These are phyloP conservation scores for Mallotus repandus DNA, from an alignment of 441 rosid genomes.

Conservation along the genomic window DNA sequence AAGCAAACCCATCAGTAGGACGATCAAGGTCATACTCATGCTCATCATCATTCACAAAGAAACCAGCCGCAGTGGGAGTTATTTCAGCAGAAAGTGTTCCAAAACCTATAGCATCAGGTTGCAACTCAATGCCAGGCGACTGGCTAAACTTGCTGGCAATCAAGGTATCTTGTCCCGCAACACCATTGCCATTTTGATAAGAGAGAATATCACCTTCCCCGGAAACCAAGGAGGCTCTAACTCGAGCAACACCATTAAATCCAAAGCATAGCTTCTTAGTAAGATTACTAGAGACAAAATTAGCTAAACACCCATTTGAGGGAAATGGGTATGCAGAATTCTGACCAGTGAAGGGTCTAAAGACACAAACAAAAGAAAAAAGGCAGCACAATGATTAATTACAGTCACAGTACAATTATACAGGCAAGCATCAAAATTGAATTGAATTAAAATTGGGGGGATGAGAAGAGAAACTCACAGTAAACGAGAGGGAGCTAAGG, in stretches of 20 bases:
- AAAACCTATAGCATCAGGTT: slow-evolving; percentile 46
- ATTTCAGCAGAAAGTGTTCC: slow-evolving; percentile 59
- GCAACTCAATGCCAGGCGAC: slow-evolving; percentile 38
- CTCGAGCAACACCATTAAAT: slow-evolving; percentile 32
- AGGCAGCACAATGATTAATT: not conserved
- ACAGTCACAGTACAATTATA: too few relatives aligned
- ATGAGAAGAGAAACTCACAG: slow-evolving; percentile 28
- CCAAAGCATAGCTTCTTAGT: slow-evolving; percentile 28
- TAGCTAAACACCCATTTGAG: slow-evolving; percentile 19
- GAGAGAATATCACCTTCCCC: slow-evolving; percentile 55
- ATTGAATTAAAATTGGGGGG: not conserved
- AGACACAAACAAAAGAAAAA: not conserved
- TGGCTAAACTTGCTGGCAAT: slow-evolving; percentile 14
- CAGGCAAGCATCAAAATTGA: too few relatives aligned
- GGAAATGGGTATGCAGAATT: slow-evolving; percentile 21
- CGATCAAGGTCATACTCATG: slow-evolving; percentile 67
- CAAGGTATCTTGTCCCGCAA: slow-evolving; percentile 20
- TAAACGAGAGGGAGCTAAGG: slow-evolving; percentile 26
- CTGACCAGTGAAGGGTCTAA: slow-evolving; percentile 29
- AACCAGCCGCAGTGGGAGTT: slow-evolving; percentile 38
- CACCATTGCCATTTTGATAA: slow-evolving; percentile 37
- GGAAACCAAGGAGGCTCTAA: slow-evolving; percentile 42
- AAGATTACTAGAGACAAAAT: slow-evolving; percentile 11
- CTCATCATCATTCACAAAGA: slow-evolving; percentile 38
- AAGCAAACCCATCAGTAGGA: slow-evolving; percentile 74